phyloP scores from a whole-genome alignment of 148 eudicot genomes.

The Spergularia marina region DNA sequence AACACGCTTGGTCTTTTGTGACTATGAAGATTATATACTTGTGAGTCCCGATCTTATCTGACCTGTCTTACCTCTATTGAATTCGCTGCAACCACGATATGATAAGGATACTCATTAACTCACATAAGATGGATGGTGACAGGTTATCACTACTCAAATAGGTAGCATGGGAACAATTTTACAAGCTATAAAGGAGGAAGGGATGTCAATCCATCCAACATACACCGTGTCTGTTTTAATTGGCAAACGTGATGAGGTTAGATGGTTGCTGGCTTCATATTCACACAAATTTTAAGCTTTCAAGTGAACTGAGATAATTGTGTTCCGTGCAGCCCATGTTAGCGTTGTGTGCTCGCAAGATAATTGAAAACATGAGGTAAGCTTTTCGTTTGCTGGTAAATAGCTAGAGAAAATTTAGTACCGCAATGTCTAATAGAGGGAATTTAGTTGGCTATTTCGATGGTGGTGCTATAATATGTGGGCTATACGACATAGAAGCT shows the following conservation, averaged over 20 bases:
- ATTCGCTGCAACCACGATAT: not conserved
- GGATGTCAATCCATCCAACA: slow-evolving; percentile 55
- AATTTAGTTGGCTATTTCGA: not conserved
- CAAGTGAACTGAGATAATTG: slow-evolving; percentile 20
- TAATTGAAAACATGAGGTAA: slow-evolving; percentile 84
- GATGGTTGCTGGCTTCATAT: slow-evolving; percentile 11
- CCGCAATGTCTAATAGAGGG: not conserved
- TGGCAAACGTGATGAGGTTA: slow-evolving; percentile 94
- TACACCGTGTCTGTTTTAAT: slow-evolving; percentile 61
- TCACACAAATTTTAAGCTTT: not conserved
- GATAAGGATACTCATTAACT: slow-evolving; percentile 45
- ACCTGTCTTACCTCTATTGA: slow-evolving; percentile 11
- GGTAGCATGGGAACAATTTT: slow-evolving; percentile 90
- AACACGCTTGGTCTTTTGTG: slow-evolving; percentile 64
- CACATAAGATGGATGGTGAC: slow-evolving; percentile 70
- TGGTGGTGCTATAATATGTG: not conserved
- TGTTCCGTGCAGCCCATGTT: slow-evolving; percentile 67
- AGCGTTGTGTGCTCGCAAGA: slow-evolving; percentile 78
- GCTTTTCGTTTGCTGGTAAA: not conserved
- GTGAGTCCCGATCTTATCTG: slow-evolving; percentile 42
- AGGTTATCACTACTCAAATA: slow-evolving; percentile 87
- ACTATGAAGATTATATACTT: slow-evolving; percentile 71
- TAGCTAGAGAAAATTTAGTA: not conserved
- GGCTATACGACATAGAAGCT: not conserved
- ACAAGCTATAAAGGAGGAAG: slow-evolving; percentile 86